Evolutionary conservation across 2,329 filamentous ascomycete species (phyloP), one percentile per base, ranked within the genome.

Genomic region (Zymoseptoria tritici): DNA sequence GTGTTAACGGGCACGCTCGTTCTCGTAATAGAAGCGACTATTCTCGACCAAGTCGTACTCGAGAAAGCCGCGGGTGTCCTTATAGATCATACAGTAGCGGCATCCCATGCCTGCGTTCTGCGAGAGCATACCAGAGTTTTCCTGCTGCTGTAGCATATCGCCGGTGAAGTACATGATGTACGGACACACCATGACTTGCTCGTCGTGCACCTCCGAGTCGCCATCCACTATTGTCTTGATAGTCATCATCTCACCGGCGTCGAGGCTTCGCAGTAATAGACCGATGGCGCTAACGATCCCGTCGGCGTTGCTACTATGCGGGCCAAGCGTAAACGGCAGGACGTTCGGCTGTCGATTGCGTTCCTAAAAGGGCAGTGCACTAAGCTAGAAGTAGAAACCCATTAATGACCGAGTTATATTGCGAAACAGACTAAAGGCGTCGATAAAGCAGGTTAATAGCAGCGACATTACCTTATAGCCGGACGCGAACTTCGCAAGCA

Each of bases 1-100:
- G 36, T 55, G 20, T 21, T 42, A 31, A n/a, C 52, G 52, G 7
- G 19, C 4, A 13, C 52, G 52, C 52, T 55, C 16, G 24, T 24
- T 55, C 52, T 55, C 20, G 20, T 55, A 55, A 20, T 55, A 55
- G 26, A 31, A 55, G 20, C 52, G 52, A 55, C 52, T 55, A 29
- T 29, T 36, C 13, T 11, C 20, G 20, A 55, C 6, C 8, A n/a
- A 16, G 20, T 55, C 20, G 20, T 9, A 55, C 9, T 55, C 20
- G 4, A 55, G 20, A 8, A 31, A 3, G 21, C 52, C 20, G 20
- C 26, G 26, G 24, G 3, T 19, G 13, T 31, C 20, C 52, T 55
- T 55, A 55, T 31, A 29, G 20, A 31, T 31, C 16, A 29, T 29
- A 31, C 36, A 55, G 52, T 19, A 9, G 7, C 26, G 7, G 24